Conservation (phyloP, 495 filamentous ascomycete species). For the Astrothelium subdiscretum region DNA sequence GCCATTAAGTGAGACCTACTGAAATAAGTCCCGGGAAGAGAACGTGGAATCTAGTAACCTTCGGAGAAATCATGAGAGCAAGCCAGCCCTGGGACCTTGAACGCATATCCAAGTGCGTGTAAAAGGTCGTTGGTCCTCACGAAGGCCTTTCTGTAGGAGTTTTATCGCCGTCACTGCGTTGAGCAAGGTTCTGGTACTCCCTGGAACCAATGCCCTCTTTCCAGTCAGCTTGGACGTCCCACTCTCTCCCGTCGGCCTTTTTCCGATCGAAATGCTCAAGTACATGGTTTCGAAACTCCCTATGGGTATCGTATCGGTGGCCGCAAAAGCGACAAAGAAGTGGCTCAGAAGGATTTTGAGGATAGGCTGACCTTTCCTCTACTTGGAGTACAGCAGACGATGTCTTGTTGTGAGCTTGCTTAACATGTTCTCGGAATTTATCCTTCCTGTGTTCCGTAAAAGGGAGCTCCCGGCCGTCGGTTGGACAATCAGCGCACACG, state of each 20-base stretch:
- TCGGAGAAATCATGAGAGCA: no score
- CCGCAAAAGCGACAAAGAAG: not conserved
- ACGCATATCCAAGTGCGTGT: no score
- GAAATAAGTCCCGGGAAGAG: no score
- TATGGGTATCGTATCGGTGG: not conserved
- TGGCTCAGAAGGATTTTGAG: not conserved
- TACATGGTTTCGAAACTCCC: not conserved
- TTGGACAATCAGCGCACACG: not conserved
- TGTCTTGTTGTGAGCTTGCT: not conserved
- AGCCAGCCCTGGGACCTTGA: no score
- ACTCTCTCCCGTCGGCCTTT: not conserved
- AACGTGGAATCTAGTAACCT: no score
- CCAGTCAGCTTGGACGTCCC: not conserved
- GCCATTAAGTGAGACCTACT: no score
- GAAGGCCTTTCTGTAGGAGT: no score
- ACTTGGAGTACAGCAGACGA: not conserved
- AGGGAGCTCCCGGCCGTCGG: not conserved
- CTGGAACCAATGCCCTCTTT: not conserved
- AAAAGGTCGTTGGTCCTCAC: no score
- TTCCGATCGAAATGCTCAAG: not conserved
- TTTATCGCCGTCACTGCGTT: no score
- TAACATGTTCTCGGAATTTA: not conserved
- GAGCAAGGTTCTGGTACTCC: no score
- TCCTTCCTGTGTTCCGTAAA: not conserved
- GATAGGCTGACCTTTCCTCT: not conserved